Percentiles rank a stretch among this genome's conserved stretches.
These are phyloP conservation scores for Neotropicomus parvogracilis DNA, from an alignment of 1,284 basidiomycete species.

Conservation along the genomic window DNA sequence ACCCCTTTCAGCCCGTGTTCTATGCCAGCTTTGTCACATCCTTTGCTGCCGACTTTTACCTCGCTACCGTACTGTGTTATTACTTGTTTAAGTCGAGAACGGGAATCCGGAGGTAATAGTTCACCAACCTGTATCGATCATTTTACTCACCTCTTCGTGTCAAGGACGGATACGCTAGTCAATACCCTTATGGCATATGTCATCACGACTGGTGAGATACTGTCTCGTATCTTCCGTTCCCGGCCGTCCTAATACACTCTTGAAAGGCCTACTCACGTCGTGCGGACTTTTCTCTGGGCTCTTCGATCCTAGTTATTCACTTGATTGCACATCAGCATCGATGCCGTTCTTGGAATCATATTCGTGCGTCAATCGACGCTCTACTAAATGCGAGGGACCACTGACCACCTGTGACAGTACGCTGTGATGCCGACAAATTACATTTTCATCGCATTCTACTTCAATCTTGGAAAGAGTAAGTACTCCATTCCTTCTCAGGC, in stretches of 20 bases:
- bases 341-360: conserved; percentile 45
- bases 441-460: conserved; percentile 22
- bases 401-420: conserved; percentile 12
- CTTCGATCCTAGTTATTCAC: neutral
- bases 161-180: conserved; percentile 45
- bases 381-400: neutral
- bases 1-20: conserved; percentile 35
- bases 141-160: neutral
- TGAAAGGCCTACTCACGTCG: conserved; percentile 44
- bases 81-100: conserved; percentile 41
- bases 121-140: neutral
- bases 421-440: conserved; percentile 20
- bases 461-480: conserved; percentile 22
- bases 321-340: conserved; percentile 34
- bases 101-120: conserved; percentile 38
- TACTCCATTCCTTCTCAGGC: neutral
- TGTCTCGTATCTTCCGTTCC: neutral
- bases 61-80: conserved; percentile 42
- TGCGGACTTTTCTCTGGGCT: conserved; percentile 17
- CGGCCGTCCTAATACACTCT: neutral
- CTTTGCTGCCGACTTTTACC: conserved; percentile 41
- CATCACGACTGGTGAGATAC: conserved; percentile 45
- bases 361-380: conserved; percentile 22
- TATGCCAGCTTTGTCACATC: conserved; percentile 43
- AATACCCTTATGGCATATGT: conserved; percentile 43